These are phyloP conservation scores for Lycium ferocissimum DNA, from an alignment of 257 asterid species.

Conservation along the genomic window DNA sequence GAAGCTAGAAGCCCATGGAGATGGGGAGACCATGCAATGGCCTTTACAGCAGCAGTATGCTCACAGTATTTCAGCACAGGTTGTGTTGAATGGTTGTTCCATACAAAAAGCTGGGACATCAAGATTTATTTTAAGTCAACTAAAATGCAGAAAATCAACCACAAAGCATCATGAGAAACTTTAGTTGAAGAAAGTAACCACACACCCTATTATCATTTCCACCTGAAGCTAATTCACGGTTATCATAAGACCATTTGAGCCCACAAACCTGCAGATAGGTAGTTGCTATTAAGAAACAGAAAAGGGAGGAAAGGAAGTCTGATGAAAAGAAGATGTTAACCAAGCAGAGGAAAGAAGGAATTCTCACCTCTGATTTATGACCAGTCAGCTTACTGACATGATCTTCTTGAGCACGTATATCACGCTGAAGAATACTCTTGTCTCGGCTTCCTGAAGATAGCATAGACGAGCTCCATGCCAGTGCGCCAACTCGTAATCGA, in stretches of 20 bases:
- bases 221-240: slow-evolving; percentile 95
- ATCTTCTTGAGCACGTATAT: slow-evolving; percentile 75
- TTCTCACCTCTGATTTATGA: slow-evolving; percentile 92
- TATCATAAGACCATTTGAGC: slow-evolving; percentile 96
- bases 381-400: slow-evolving; percentile 85
- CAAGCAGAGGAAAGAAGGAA: slow-evolving; percentile 24
- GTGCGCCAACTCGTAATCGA: slow-evolving; percentile 84
- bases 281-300: slow-evolving; percentile 1
- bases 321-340: slow-evolving; percentile 25
- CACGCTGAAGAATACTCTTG: slow-evolving; percentile 90
- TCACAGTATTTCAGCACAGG: slow-evolving; percentile 87
- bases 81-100: slow-evolving; percentile 91
- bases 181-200: neutral
- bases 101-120: slow-evolving; percentile 74
- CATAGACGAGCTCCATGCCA: slow-evolving; percentile 89
- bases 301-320: neutral
- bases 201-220: slow-evolving; percentile 95
- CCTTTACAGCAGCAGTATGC: slow-evolving; percentile 99
- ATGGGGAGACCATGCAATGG: slow-evolving; percentile 99
- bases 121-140: slow-evolving; percentile 6
- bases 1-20: slow-evolving; percentile 98
- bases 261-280: slow-evolving; percentile 82
- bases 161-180: slow-evolving; percentile 27
- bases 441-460: slow-evolving; percentile 96
- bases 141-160: neutral